Evolutionary conservation across 306 rosid species (phyloP).

Genomic region (Cicer chorassanicum): DNA sequence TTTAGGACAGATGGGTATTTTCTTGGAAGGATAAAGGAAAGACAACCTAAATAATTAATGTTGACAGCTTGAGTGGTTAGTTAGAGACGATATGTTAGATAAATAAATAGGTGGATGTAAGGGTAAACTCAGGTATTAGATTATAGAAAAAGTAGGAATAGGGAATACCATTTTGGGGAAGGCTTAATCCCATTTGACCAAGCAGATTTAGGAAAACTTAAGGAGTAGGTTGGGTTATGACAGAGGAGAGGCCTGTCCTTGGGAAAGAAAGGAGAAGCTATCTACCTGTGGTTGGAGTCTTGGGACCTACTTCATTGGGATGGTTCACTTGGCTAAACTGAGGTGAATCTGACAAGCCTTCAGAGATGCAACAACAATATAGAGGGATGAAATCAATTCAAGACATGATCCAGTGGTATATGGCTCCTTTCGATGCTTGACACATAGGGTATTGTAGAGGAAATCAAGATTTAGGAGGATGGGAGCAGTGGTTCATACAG

Average conservation of each 20-base stretch:
- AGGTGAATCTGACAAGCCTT: neutral
- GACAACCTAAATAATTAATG: neutral
- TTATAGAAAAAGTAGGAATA: conserved; percentile 8
- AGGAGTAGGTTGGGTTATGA: conserved; percentile 1
- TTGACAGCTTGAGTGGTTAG: neutral
- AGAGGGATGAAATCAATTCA: neutral
- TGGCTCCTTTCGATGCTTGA: neutral
- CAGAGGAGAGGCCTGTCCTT: neutral
- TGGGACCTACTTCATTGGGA: neutral
- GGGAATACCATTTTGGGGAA: neutral
- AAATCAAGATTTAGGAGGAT: neutral
- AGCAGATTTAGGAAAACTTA: neutral
- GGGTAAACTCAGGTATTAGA: conserved; percentile 18
- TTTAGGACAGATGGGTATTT: neutral
- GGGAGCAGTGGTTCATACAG: neutral
- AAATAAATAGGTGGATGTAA: neutral
- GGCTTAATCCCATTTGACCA: neutral
- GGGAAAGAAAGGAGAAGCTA: conserved; percentile 3
- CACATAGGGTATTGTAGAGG: neutral
- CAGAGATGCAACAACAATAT: neutral
- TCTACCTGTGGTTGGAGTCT: neutral
- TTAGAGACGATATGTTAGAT: neutral
- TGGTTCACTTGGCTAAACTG: conserved; percentile 5
- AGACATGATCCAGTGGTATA: conserved; percentile 8
- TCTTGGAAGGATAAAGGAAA: neutral